Conservation (phyloP, 1,139 yeast species). For the Ashbya aceris region DNA sequence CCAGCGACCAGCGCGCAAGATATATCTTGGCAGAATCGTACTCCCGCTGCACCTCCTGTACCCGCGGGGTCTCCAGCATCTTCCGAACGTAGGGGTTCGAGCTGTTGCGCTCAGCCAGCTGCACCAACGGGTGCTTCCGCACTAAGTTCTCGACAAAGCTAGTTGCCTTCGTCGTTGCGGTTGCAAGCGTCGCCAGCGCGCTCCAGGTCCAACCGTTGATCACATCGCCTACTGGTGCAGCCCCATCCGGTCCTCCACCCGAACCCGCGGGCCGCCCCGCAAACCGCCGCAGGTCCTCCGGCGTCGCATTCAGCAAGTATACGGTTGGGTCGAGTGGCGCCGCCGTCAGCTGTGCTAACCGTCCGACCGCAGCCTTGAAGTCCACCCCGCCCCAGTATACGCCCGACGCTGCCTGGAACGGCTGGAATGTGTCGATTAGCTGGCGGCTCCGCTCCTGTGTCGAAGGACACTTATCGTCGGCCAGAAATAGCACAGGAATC, state of each 20-base stretch:
- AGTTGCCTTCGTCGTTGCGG: slow-evolving; percentile 60
- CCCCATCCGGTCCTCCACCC: slow-evolving; percentile 28
- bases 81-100: slow-evolving; percentile 40
- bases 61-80: slow-evolving; percentile 68
- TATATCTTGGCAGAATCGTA: slow-evolving; percentile 88
- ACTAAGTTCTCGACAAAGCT: slow-evolving; percentile 16
- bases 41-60: slow-evolving; percentile 71
- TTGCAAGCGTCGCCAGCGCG: slow-evolving; percentile 74
- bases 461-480: slow-evolving; percentile 77
- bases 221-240: slow-evolving; percentile 16
- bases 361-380: slow-evolving; percentile 47
- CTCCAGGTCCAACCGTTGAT: slow-evolving; percentile 43
- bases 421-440: slow-evolving; percentile 51
- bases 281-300: slow-evolving; percentile 68
- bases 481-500: slow-evolving; percentile 79
- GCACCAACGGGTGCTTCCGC: slow-evolving; percentile 24
- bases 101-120: slow-evolving; percentile 22
- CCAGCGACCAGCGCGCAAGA: slow-evolving; percentile 94
- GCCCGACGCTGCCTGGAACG: slow-evolving; percentile 50
- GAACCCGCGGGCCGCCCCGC: slow-evolving; percentile 33
- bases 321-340: slow-evolving; percentile 67
- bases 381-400: slow-evolving; percentile 90
- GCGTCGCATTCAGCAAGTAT: slow-evolving; percentile 68
- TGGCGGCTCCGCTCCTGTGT: slow-evolving; percentile 56
- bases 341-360: slow-evolving; percentile 52